Percentiles rank a stretch among this genome's conserved stretches.
Evolutionary conservation across 331 rosid species (phyloP).

Genomic region (Quercus phellos): DNA sequence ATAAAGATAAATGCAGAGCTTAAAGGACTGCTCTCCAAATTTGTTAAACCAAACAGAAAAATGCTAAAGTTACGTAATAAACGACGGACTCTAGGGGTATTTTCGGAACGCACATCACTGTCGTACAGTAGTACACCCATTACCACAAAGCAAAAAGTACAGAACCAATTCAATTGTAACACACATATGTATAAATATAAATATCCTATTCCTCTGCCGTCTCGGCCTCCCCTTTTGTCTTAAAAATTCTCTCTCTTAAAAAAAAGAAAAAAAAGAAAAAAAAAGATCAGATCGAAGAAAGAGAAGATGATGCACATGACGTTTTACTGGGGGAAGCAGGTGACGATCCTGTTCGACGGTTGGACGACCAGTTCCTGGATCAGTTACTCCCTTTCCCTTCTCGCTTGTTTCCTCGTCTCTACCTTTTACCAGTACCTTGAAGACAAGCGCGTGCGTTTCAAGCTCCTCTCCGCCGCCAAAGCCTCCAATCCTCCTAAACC

Average conservation of each 20-base stretch:
- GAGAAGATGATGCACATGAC: constrained; percentile 93
- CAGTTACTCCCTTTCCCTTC: constrained; percentile 44
- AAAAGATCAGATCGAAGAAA: constrained; percentile 18
- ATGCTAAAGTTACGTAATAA: no score
- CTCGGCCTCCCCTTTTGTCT: not conserved
- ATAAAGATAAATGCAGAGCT: no score
- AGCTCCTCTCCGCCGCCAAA: constrained; percentile 32
- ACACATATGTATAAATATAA: no score
- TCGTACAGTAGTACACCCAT: no score
- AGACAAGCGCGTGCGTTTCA: constrained; percentile 59
- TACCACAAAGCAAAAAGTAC: no score
- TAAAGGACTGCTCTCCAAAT: rapidly evolving
- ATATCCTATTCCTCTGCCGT: no score
- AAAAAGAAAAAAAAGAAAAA: not conserved
- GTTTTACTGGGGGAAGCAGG: constrained; percentile 79
- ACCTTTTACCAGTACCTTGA: constrained; percentile 75
- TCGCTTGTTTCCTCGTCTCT: constrained; percentile 61
- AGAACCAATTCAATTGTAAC: no score
- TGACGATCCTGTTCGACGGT: constrained; percentile 60
- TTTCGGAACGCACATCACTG: no score
- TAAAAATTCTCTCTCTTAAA: not conserved
- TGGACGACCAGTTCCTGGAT: constrained; percentile 75
- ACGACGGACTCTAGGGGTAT: no score
- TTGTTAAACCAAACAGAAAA: no score
- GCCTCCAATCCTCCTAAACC: constrained; percentile 7